Base-by-base conservation (phyloP, 257 asterid genomes). In the Solanum rostratum region DNA sequence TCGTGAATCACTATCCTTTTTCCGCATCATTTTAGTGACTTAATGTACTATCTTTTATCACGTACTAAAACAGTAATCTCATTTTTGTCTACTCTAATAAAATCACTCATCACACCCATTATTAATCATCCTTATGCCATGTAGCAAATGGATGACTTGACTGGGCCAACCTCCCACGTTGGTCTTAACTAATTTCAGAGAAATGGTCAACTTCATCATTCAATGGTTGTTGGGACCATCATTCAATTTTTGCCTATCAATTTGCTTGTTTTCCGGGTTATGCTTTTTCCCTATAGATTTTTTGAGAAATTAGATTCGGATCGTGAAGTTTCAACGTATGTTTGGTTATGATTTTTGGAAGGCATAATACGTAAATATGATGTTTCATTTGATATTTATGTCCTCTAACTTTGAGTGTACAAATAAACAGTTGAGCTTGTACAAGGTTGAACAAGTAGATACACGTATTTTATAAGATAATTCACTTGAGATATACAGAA, bases 391-490 rank as follows among this genome's bases (percentile, higher is more conserved):
- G n/a, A 57, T 39, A 39, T 39, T 0, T 39, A 7, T 41, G 9
- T 41, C n/a, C 2, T 20, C 5, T 6, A 57, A n/a, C 1, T n/a
- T 57, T 57, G 3, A 0, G 0, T 0, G 2, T 19, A 55, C 2
- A 55, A 19, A 0, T 55, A 55, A 22, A 55, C 13, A 19, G 10
- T 53, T 50, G 20, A 19, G 9, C 20, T 57, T 57, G 15, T 57
- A 4, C n/a, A n/a, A 3, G 10, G 0, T 3, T n/a, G 30, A n/a
- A 57, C 12, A n/a, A 57, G 0, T 57, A 57, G 3, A 57, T 8
- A n/a, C 6, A 57, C 7, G 0, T 10, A 6, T n/a, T 6, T 11
- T 57, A 57, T 1, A 0, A 20, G 29, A 0, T 1, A 20, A 57
- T 57, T 57, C n/a, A 1, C 1, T 0, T n/a, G 6, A 57, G 0